A percentile compares a stretch with the other conserved stretches of the same genome.
phyloP scores from a whole-genome alignment of 495 filamentous ascomycete species.

The Aspergillus sparsus region DNA sequence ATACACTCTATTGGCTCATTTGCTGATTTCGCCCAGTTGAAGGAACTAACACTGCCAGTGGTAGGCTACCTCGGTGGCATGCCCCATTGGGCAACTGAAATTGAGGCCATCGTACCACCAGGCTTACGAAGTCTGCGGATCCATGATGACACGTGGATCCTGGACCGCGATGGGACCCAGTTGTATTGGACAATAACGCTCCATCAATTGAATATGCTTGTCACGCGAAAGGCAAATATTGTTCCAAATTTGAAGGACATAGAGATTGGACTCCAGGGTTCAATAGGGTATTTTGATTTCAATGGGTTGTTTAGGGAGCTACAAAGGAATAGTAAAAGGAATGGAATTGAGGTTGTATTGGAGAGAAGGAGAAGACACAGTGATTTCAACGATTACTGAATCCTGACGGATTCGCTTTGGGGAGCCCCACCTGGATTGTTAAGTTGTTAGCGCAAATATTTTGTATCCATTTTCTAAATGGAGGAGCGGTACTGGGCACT shows the following conservation, averaged over 20 bases:
- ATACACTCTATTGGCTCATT: background rate
- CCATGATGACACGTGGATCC: background rate
- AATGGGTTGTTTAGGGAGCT: background rate
- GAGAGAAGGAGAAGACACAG: background rate
- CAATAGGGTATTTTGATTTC: background rate
- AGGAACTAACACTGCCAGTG: background rate
- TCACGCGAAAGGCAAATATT: background rate
- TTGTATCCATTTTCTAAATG: too few relatives aligned
- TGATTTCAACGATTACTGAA: background rate
- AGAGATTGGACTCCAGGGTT: background rate
- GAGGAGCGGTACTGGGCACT: too few relatives aligned
- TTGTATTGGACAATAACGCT: background rate
- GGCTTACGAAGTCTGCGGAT: background rate
- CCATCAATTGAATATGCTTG: background rate
- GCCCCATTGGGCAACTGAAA: background rate
- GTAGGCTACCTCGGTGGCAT: background rate
- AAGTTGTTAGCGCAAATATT: too few relatives aligned
- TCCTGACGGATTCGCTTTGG: too few relatives aligned
- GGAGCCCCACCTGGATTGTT: too few relatives aligned
- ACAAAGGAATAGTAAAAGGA: background rate
- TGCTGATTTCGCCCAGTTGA: background rate
- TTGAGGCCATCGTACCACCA: background rate
- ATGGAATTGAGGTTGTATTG: background rate
- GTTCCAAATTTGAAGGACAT: background rate
- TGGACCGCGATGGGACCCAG: background rate